Evolutionary conservation across 352 stramenopile genomes (phyloP).

Genomic region (Phytophthora uliginosa): DNA sequence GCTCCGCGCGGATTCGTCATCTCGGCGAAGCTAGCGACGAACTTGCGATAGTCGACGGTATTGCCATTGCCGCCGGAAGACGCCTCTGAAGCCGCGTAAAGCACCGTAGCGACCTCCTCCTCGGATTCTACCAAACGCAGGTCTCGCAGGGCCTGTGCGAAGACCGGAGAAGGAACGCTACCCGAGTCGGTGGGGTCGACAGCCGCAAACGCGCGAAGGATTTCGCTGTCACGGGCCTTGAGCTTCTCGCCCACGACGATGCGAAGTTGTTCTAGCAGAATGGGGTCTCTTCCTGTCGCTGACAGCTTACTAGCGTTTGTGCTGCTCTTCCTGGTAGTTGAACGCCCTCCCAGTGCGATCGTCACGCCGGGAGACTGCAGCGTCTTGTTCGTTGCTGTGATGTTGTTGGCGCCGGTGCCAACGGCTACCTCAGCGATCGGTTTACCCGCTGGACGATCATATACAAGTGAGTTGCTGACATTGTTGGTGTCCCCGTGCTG

Average conservation of each 20-base stretch:
- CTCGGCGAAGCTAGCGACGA: constrained; percentile 72
- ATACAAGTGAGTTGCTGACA: constrained; percentile 69
- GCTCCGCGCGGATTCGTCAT: constrained; percentile 21
- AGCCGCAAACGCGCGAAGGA: constrained; percentile 57
- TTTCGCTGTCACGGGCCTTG: constrained; percentile 42
- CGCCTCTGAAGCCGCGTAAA: constrained; percentile 8
- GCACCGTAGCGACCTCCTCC: constrained; percentile 41
- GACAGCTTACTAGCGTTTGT: constrained; percentile 17
- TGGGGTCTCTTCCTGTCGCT: constrained; percentile 30
- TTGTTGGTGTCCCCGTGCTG: constrained; percentile 75
- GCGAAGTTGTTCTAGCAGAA: constrained; percentile 69
- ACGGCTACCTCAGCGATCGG: constrained; percentile 22
- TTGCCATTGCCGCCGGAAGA: constrained; percentile 34
- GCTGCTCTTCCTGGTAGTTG: constrained; percentile 20
- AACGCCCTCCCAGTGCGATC: constrained; percentile 30
- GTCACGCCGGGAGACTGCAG: constrained; percentile 63
- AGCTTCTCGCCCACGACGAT: constrained; percentile 73
- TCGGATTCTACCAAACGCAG: constrained; percentile 56
- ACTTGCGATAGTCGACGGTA: constrained; percentile 68
- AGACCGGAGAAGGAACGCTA: constrained; percentile 48
- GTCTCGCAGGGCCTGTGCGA: constrained; percentile 60
- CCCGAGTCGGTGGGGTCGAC: constrained; percentile 60
- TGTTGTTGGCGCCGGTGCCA: constrained; percentile 25
- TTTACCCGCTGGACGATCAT: constrained; percentile 38
- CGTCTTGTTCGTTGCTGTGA: constrained; percentile 48